These are phyloP conservation scores for Raphidocelis subcapitata DNA, from an alignment of 139 green algal genomes.

Conservation along the genomic window DNA sequence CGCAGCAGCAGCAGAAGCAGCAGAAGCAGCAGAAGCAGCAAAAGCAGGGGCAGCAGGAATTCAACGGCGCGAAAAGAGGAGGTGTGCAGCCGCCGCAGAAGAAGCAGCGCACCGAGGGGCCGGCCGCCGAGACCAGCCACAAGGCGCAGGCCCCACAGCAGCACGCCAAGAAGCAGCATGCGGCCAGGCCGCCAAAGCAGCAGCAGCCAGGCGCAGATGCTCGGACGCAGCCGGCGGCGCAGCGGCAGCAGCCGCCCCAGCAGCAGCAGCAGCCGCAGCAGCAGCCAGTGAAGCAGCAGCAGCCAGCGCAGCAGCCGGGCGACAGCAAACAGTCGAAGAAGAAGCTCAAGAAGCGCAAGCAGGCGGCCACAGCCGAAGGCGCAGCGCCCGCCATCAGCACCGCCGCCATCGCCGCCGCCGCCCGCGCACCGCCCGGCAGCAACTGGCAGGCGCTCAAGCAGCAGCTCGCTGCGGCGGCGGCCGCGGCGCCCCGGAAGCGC, in stretches of 20 bases:
- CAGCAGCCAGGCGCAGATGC: background rate
- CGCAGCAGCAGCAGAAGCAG: background rate
- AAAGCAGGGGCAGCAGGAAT: background rate
- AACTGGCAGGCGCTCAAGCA: conserved; percentile 35
- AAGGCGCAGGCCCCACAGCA: background rate
- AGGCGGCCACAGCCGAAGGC: conserved; percentile 5
- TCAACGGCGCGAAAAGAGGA: too few species aligned
- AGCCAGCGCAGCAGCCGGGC: conserved; percentile 6
- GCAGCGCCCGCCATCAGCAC: background rate
- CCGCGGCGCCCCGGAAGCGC: conserved; percentile 1
- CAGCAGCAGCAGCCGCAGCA: conserved; percentile 19
- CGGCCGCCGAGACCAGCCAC: background rate
- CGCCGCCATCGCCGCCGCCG: background rate
- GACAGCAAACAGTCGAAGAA: background rate
- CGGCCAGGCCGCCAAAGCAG: background rate
- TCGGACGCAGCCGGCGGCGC: background rate
- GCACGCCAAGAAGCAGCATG: background rate
- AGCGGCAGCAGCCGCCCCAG: conserved; percentile 1
- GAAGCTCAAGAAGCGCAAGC: conserved; percentile 16
- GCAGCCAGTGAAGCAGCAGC: conserved; percentile 2
- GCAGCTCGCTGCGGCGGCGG: conserved; percentile 7
- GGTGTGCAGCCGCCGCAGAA: background rate
- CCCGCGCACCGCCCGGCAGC: conserved; percentile 4
- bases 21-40: conserved; percentile 10
- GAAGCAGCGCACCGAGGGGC: background rate